Base-by-base conservation (phyloP, 1,284 basidiomycete species). In the Cutaneotrichosporon curvatum region DNA sequence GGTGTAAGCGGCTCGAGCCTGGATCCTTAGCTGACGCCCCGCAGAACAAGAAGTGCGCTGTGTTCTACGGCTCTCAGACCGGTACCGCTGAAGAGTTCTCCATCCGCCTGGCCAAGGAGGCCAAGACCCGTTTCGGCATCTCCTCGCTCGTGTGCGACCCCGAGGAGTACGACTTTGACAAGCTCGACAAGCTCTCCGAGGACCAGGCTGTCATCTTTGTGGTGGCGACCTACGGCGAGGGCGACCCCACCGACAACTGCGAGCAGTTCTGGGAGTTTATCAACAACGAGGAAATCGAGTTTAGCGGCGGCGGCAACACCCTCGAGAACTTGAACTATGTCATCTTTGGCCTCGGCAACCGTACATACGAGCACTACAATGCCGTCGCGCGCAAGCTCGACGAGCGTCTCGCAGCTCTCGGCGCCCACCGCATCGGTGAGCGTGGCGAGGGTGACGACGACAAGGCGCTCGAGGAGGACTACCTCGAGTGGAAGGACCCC, bases 401-500 rank as follows among this genome's bases (percentile, higher is more conserved):
- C 66, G 65, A 76, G 5, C 74, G 81, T 37, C 75, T 98, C 48
- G 67, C 78, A 9, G 81, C 82, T 59, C 84, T 94, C 75, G 92
- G 91, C 28, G 95, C 82, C 23, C 73, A 78, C 50, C 82, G 90
- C 51, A 87, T 98, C 43, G 92, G 92, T 43, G 84, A 86, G 68
- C 79, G 84, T 35, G 95, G 94, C 16, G 91, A 97, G 73, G 94
- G 94, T 58, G 94, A 98, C 65, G 94, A 98, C 68, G 94, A 98
- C 73, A 95, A 95, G 78, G 91, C 87, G 66, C 94, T 98, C 88
- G 94, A 98, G 72, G 95, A 98, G 75, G 94, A 98, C 73, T 98
- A 97, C 70, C 79, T 98, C n/a, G 90, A 88, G 56, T 98, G 94
- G 94, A 98, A 98, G 73, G 94, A 98, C 68, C 79, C 78, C 61